Evolutionary conservation across 192 early-diverging fungal species (phyloP), one percentile per base, ranked within the genome.

Genomic region (Linnemannia exigua): DNA sequence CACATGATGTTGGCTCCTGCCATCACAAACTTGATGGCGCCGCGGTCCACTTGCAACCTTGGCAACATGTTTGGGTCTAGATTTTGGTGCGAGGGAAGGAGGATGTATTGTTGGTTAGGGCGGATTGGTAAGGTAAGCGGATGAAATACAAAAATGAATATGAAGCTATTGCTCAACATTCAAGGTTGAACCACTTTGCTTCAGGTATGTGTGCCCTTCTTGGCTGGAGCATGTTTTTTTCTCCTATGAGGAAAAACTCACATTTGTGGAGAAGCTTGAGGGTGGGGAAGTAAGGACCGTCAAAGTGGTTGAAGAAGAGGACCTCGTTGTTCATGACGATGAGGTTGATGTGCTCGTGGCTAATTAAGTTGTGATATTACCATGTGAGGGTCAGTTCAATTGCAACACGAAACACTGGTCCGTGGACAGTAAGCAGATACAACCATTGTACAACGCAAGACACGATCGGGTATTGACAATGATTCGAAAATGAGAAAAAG

Each of bases 1-100:
- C 97, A 99, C 99, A 99, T 99, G 80, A 99, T 98, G 87, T 98
- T 96, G 67, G 98, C 98, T 1, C 98, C 98, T 16, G 95, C 95
- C 28, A 99, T 93, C 8, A 99, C 95, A 89, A 97, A 98, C 89
- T 99, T 99, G 88, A 99, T 99, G 48, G 99, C 99, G 9, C 99
- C 99, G 19, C 94, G 92, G 85, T 99, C 99, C 35, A 99, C 97
- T 79, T 98, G 97, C 69, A 99, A 88, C 28, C 90, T 90, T 44
- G 97, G 97, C 84, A 99, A 90, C 67, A 98, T 96, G 88, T 94
- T 94, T 0, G 99, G 99, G 90, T 95, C 95, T 95, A 73, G 54
- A 9, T 44, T 44, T 44, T n/a, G n/a, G n/a, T n/a, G n/a, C n/a
- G n/a, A 44, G 9, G 41, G 63, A 70, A 87, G 67, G 54, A 74